A percentile compares a stretch with the other conserved stretches of the same genome.
These are phyloP conservation scores for Artemisia tridentata DNA, from an alignment of 129 eudicot species.

Conservation along the genomic window DNA sequence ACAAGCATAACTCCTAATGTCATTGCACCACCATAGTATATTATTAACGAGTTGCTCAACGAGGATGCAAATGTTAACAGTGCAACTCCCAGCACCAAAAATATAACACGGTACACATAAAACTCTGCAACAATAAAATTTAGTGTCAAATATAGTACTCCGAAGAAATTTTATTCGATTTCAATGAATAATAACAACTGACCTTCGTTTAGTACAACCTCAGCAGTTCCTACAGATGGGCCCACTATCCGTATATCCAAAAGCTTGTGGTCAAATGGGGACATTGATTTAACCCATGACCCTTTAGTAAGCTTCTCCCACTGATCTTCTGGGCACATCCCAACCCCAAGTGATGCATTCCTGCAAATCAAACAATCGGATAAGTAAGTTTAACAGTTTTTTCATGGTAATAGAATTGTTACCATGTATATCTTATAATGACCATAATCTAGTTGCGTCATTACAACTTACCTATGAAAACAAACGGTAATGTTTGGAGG, in stretches of 20 bases:
- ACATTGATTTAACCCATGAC: constrained; percentile 76
- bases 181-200: constrained; percentile 13
- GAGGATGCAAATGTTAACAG: constrained; percentile 59
- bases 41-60: constrained; percentile 70
- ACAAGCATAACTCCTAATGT: constrained; percentile 75
- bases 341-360: constrained; percentile 73
- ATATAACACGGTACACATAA: constrained; percentile 52
- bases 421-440: background rate
- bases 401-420: background rate
- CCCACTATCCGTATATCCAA: constrained; percentile 63
- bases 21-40: constrained; percentile 92
- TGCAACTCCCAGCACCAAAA: constrained; percentile 59
- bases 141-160: constrained; percentile 13
- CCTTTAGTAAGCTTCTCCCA: constrained; percentile 80
- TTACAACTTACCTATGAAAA: constrained; percentile 78
- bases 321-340: constrained; percentile 72
- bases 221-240: constrained; percentile 46
- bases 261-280: constrained; percentile 88
- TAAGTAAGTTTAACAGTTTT: background rate
- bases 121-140: constrained; percentile 50
- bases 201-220: constrained; percentile 74
- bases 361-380: constrained; percentile 38
- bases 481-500: constrained; percentile 61
- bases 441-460: background rate
- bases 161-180: constrained; percentile 1